Percentiles rank a stretch among this genome's conserved stretches.
Evolutionary conservation across 306 rosid species (phyloP).

Genomic region (Acacia crassicarpa): DNA sequence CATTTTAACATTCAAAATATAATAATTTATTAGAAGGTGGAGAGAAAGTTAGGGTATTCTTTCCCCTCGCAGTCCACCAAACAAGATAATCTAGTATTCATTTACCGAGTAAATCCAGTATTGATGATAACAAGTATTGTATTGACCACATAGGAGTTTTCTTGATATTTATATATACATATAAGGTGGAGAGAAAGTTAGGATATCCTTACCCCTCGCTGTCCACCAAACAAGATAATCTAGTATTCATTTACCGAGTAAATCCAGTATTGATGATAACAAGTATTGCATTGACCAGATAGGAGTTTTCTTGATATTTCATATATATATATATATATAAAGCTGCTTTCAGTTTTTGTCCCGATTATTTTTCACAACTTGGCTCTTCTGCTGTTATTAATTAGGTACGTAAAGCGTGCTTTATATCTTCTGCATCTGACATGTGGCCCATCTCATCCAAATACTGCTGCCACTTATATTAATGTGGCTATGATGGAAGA

Average conservation of each 20-base stretch:
- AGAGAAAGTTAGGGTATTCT: slow-evolving; percentile 4
- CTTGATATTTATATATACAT: not conserved
- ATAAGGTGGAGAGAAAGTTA: too few relatives aligned
- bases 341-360: slow-evolving; percentile 20
- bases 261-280: too few relatives aligned
- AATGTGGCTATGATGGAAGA: slow-evolving; percentile 99
- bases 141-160: not conserved
- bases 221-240: too few relatives aligned
- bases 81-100: not conserved
- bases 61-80: not conserved
- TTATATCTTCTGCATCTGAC: slow-evolving; percentile 96
- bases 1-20: not conserved
- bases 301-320: too few relatives aligned
- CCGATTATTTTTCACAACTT: slow-evolving; percentile 22
- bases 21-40: slow-evolving; percentile 17
- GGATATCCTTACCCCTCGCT: too few relatives aligned
- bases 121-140: not conserved
- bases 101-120: not conserved
- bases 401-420: slow-evolving; percentile 97
- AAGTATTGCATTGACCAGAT: too few relatives aligned
- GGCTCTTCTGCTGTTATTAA: slow-evolving; percentile 29
- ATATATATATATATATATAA: too few relatives aligned
- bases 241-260: too few relatives aligned
- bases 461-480: slow-evolving; percentile 98
- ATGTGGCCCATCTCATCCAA: slow-evolving; percentile 98